Evolutionary conservation across 1,284 basidiomycete genomes (phyloP), one percentile per base, ranked within the genome.

Genomic region (Chalciporus piperatoides): DNA sequence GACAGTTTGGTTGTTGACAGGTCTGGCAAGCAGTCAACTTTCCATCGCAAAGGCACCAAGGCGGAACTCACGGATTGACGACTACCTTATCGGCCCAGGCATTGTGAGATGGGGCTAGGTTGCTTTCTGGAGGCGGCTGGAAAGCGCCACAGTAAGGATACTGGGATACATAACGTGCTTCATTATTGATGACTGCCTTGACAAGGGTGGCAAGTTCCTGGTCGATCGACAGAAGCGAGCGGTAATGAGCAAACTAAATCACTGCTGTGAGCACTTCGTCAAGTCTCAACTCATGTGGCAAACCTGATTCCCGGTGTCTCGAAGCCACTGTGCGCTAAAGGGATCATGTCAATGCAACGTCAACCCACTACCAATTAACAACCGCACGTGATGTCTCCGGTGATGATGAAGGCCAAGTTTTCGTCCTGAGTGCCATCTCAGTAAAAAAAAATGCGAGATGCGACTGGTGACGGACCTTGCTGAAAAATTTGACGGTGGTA

Each of bases 121-220:
- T 79, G 53, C 84, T 86, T 59, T 88, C 84, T 0, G 80, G 78
- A 12, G 86, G 86, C 44, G 86, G 84, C 56, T 89, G 86, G 68
- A 89, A 89, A 15, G 86, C 77, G 33, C 86, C 71, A 70, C 86
- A 89, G 61, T 89, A 89, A 1, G 86, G 86, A 60, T 83, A 81
- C 56, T 84, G 67, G 4, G 82, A 72, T 17, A 89, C 80, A 63
- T 88, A 89, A 38, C 84, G 77, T 14, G 85, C 84, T 65, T 88
- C 86, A 45, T 82, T 87, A 58, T 88, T 86, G 57, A 88, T 86
- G 42, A 88, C 80, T 7, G 82, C 86, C 60, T 82, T 86, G 39
- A 86, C 81, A 4, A 88, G 69, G 2, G 75, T 73, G 2, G 81
- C 79, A 12, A 88, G 73, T 40, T 82, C 71, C 15, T 65, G 65